Evolutionary conservation across 2,329 filamentous ascomycete genomes (phyloP), one percentile per base, ranked within the genome.

Genomic region (Nemania sp.): DNA sequence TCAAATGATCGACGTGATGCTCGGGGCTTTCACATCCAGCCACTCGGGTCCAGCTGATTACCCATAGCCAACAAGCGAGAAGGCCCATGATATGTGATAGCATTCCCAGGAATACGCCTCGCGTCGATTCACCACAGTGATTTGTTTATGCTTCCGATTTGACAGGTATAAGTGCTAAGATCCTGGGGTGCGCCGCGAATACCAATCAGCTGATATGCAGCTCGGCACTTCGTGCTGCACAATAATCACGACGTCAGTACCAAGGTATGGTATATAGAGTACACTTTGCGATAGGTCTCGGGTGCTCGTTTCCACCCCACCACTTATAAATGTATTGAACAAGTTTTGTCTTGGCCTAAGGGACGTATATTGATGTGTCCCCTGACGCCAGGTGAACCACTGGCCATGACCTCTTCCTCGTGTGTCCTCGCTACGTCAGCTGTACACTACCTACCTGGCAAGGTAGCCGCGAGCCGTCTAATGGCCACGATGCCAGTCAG

Each of bases 181-280:
- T 62, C 56, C 62, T 62, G 59, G 62, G 59, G 56, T 62, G 59
- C 59, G 52, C 62, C 59, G 56, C 55, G 34, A 59, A 46, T 51
- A 40, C 45, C 57, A 43, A 59, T 64, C 62, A 64, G 59, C 62
- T 64, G 59, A 64, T 64, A 46, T 64, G 59, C 62, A 62, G 62
- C 55, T 64, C 62, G 59, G 60, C 52, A 62, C 35, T 57, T 59
- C 45, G 62, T 57, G 60, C 59, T 64, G 59, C 62, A 62, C 60
- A 45, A 62, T 46, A 48, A 54, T 54, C 51, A 56, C 48, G 42
- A 62, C 49, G 35, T 20, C 34, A 49, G 29, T 39, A n/a, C n/a
- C n/a, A n/a, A n/a, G n/a, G n/a, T n/a, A 46, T 57, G 21, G 50
- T 48, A 49, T 40, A 47, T 45, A 40, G 48, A 57, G 45, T 34